These are phyloP conservation scores for Cicer cuneatum DNA, from an alignment of 306 rosid species.

Conservation along the genomic window DNA sequence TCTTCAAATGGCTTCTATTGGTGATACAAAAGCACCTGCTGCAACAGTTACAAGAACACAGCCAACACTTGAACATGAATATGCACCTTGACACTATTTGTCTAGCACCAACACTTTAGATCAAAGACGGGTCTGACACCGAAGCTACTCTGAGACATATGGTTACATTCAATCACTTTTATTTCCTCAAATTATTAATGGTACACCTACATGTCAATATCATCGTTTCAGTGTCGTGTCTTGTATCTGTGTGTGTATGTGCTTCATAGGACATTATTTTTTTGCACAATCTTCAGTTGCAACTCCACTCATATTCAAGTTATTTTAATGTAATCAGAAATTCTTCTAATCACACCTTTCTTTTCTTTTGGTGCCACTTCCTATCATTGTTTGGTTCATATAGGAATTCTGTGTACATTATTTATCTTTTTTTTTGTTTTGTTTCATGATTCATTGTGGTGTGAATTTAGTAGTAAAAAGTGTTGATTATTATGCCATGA, in stretches of 20 bases:
- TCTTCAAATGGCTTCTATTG: constrained; percentile 79
- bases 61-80: constrained; percentile 88
- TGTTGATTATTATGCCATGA: constrained; percentile 63
- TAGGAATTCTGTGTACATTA: constrained; percentile 77
- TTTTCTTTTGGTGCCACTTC: constrained; percentile 45
- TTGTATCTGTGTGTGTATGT: too few relatives aligned
- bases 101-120: too few relatives aligned
- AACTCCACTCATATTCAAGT: constrained; percentile 55
- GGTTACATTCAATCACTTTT: too few relatives aligned
- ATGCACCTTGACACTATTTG: constrained; percentile 64
- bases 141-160: too few relatives aligned
- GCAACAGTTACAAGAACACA: constrained; percentile 89
- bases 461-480: constrained; percentile 64
- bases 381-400: constrained; percentile 49
- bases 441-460: constrained; percentile 62
- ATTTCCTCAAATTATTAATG: too few relatives aligned
- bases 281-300: constrained; percentile 57
- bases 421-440: constrained; percentile 42
- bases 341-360: constrained; percentile 53
- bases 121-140: too few relatives aligned
- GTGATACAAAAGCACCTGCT: constrained; percentile 85
- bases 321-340: constrained; percentile 55
- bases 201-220: too few relatives aligned
- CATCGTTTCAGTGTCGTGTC: too few relatives aligned
- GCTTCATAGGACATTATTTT: constrained; percentile 1